Evolutionary conservation across 2,329 filamentous ascomycete species (phyloP).

Genomic region (Sarocladium oryzae): DNA sequence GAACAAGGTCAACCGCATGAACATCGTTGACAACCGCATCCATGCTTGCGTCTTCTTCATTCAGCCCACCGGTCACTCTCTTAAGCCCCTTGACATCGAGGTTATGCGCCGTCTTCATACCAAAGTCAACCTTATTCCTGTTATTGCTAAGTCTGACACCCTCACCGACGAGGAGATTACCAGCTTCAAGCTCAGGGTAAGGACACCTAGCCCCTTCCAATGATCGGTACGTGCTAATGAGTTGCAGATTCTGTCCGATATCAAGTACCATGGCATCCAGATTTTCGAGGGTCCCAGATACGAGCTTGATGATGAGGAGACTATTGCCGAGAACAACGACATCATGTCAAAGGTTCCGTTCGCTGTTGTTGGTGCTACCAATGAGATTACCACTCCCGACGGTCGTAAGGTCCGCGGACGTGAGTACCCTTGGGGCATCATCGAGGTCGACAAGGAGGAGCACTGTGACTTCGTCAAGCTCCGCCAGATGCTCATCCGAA

Average conservation of each 20-base stretch:
- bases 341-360: constrained; percentile 99
- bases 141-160: constrained; percentile 98
- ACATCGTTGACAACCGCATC: constrained; percentile 98
- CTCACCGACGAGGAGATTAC: constrained; percentile 94
- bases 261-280: constrained; percentile 94
- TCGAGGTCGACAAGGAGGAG: constrained; percentile 99
- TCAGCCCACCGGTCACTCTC: constrained; percentile 93
- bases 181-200: constrained; percentile 91
- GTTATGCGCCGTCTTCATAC: constrained; percentile 99
- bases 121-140: constrained; percentile 99
- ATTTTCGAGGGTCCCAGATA: constrained; percentile 99
- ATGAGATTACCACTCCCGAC: constrained; percentile 84
- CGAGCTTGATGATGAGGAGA: constrained; percentile 98
- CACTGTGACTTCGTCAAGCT: constrained; percentile 99
- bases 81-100: constrained; percentile 98
- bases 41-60: constrained; percentile 99
- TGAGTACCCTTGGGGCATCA: constrained; percentile 95
- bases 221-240: neutral
- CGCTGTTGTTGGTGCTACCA: constrained; percentile 93
- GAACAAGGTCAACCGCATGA: constrained; percentile 99
- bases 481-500: constrained; percentile 98
- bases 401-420: constrained; percentile 94
- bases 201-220: constrained; percentile 28
- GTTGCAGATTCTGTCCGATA: constrained; percentile 84
- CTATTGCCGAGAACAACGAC: constrained; percentile 98